Evolutionary conservation across 345 rosid species (phyloP), one percentile per base, ranked within the genome.

Genomic region (Bruguiera parviflora): DNA sequence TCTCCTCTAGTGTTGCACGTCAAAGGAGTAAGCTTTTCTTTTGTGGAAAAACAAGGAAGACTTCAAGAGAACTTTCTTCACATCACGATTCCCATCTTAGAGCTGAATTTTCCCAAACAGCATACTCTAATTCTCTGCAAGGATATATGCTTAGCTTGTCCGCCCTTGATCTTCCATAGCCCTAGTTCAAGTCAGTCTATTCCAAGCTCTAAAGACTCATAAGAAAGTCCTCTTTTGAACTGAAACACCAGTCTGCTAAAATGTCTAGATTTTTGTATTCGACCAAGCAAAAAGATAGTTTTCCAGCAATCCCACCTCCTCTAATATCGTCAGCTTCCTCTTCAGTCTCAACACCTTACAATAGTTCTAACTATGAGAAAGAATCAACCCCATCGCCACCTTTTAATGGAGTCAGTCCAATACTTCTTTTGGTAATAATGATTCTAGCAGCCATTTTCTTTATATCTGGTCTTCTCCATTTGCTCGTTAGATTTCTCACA

Each of bases 381-480:
- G 72, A 84, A 33, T 63, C 83, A n/a, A 64, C 76, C 5, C 61
- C 69, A 20, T 27, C 85, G 13, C 71, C 79, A 53, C 37, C 75
- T 56, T 63, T 74, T 46, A 64, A 78, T 64, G 80, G 75, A 62
- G 76, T 78, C 20, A 81, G 89, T 70, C 91, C 93, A 5, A 67
- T 73, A 28, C 67, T 88, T 67, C 88, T 87, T 43, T 79, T 86
- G 57, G 78, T 66, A 7, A 82, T 86, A 32, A 80, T 81, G 8
- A 76, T 82, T 77, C 61, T 86, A 60, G 89, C 90, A 64, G 79
- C 69, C 29, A 58, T 85, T 71, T 74, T 88, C 78, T 83, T 88
- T 69, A 28, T 88, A 29, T 83, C 78, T 29, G 88, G 88, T 67
- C 74, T 88, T 46, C 79, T 90, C 70, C 93, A 88, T 66, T 75